phyloP scores from a whole-genome alignment of 495 filamentous ascomycete species.

The Tuber melanosporum region DNA sequence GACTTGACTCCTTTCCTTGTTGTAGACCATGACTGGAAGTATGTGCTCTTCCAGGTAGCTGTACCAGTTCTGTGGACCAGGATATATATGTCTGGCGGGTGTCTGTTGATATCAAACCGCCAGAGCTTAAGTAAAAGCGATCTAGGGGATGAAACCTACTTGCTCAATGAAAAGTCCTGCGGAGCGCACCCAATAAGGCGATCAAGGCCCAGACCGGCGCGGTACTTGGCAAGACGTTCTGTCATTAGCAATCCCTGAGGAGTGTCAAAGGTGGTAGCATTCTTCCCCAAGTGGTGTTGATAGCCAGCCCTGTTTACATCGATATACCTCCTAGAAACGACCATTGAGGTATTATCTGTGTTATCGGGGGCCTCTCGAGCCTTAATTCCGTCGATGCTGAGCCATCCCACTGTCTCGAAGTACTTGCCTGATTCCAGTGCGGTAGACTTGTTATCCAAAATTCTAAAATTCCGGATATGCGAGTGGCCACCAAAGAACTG shows the following conservation, averaged over 20 bases:
- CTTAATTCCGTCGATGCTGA: conserved; percentile 71
- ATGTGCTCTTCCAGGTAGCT: conserved; percentile 70
- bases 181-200: conserved; percentile 75
- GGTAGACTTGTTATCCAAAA: conserved; percentile 72
- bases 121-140: not conserved
- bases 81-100: conserved; percentile 60
- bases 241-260: conserved; percentile 68
- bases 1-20: conserved; percentile 47
- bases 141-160: conserved; percentile 9
- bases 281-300: conserved; percentile 69
- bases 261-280: conserved; percentile 67
- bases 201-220: conserved; percentile 66
- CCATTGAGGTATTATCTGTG: conserved; percentile 42
- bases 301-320: conserved; percentile 90
- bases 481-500: conserved; percentile 90
- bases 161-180: conserved; percentile 63
- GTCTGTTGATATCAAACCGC: not conserved
- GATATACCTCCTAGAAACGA: conserved; percentile 64
- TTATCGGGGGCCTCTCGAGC: conserved; percentile 42
- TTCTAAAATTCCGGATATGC: conserved; percentile 78
- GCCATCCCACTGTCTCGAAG: conserved; percentile 95
- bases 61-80: conserved; percentile 64
- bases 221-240: conserved; percentile 59
- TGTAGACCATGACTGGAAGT: conserved; percentile 56
- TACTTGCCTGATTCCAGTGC: conserved; percentile 88